Evolutionary conservation across 1,284 basidiomycete species (phyloP).

Genomic region (Tremellales sp.): DNA sequence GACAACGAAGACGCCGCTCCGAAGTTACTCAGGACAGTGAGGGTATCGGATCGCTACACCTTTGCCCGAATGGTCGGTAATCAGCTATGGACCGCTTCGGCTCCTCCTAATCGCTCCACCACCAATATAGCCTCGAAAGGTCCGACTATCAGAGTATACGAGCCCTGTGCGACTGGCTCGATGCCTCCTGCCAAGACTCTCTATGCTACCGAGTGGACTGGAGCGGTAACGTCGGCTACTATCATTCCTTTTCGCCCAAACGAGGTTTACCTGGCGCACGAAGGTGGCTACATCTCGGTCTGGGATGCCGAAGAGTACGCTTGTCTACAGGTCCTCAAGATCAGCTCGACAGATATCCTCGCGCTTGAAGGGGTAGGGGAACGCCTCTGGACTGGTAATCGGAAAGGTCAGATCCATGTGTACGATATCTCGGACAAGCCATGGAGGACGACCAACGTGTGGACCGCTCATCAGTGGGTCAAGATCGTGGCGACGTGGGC

Average conservation of each 20-base stretch:
- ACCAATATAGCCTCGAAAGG: constrained; percentile 51
- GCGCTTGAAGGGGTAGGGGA: constrained; percentile 74
- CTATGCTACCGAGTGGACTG: constrained; percentile 54
- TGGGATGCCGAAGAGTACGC: constrained; percentile 55
- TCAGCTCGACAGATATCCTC: constrained; percentile 72
- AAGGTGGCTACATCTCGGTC: constrained; percentile 78
- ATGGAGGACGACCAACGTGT: constrained; percentile 84
- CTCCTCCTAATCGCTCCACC: constrained; percentile 43
- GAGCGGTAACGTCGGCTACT: constrained; percentile 75
- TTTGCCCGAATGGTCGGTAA: constrained; percentile 70
- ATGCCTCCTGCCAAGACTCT: constrained; percentile 51
- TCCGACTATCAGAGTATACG: constrained; percentile 73
- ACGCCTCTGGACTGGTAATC: constrained; percentile 76
- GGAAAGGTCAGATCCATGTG: constrained; percentile 77
- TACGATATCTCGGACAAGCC: constrained; percentile 67
- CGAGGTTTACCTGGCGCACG: constrained; percentile 82
- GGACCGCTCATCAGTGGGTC: constrained; percentile 69
- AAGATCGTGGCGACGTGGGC: background rate
- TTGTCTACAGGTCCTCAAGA: constrained; percentile 55
- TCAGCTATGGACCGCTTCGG: constrained; percentile 67
- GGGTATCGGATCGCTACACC: constrained; percentile 74
- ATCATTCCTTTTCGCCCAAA: constrained; percentile 65
- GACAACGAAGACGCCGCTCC: constrained; percentile 11
- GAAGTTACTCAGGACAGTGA: constrained; percentile 59
- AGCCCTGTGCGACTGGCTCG: constrained; percentile 53